phyloP scores from a whole-genome alignment of 345 rosid species.

The Ceriops decandra region DNA sequence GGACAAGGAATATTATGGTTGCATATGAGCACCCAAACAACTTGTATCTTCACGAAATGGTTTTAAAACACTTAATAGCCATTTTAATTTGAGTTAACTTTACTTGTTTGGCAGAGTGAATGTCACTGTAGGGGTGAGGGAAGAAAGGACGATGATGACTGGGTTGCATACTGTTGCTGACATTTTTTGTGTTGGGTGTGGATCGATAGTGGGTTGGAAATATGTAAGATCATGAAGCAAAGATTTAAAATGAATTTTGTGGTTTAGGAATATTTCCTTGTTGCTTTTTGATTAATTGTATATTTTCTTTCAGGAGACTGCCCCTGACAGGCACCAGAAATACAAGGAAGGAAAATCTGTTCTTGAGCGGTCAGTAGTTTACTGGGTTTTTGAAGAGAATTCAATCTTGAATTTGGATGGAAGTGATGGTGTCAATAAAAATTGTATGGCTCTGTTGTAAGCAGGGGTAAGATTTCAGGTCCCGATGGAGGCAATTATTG shows the following conservation, averaged over 20 bases:
- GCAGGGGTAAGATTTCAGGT: slow-evolving; percentile 84
- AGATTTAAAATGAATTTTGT: slow-evolving; percentile 5
- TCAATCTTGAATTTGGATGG: not conserved
- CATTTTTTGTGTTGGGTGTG: slow-evolving; percentile 92
- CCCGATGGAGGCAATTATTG: slow-evolving; percentile 91
- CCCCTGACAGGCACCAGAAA: slow-evolving; percentile 82
- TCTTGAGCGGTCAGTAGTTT: slow-evolving; percentile 75
- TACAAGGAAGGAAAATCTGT: slow-evolving; percentile 98
- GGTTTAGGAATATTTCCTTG: slow-evolving; percentile 8
- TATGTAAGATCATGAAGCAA: slow-evolving; percentile 55
- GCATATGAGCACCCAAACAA: not conserved
- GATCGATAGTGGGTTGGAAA: slow-evolving; percentile 96
- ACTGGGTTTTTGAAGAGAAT: slow-evolving; percentile 9
- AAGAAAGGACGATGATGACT: slow-evolving; percentile 85
- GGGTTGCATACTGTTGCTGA: slow-evolving; percentile 94
- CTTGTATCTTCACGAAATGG: slow-evolving; percentile 11
- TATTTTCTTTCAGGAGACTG: slow-evolving; percentile 70
- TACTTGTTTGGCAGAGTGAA: slow-evolving; percentile 60
- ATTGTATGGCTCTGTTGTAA: slow-evolving; percentile 21
- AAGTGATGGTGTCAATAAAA: slow-evolving; percentile 6
- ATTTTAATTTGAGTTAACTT: slow-evolving; percentile 7
- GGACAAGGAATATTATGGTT: too few species aligned
- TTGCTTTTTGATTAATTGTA: slow-evolving; percentile 22
- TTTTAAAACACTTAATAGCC: not conserved
- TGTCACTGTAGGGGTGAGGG: slow-evolving; percentile 59